Evolutionary conservation across 306 rosid species (phyloP).

Genomic region (Mimosa pudica): DNA sequence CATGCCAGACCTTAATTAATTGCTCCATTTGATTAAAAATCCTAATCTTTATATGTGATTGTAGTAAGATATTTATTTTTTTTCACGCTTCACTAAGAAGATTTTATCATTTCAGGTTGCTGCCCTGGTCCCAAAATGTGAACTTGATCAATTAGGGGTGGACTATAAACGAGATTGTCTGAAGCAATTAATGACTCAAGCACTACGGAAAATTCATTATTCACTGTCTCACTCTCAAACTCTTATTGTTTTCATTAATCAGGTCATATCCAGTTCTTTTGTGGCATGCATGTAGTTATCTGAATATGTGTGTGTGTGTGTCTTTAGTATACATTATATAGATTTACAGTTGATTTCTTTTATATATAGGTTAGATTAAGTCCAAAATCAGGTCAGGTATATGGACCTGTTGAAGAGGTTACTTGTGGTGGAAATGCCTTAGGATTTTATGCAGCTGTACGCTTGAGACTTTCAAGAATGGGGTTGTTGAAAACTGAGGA

Average conservation of each 20-base stretch:
- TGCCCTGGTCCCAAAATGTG: conserved; percentile 81
- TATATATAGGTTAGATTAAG: conserved; percentile 60
- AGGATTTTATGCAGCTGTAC: conserved; percentile 80
- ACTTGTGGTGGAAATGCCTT: conserved; percentile 95
- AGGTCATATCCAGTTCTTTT: conserved; percentile 51
- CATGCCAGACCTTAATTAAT: not conserved
- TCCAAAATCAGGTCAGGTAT: conserved; percentile 45
- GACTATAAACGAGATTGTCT: conserved; percentile 46
- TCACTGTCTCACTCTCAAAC: conserved; percentile 66
- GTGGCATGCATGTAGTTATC: conserved; percentile 13
- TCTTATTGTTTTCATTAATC: conserved; percentile 71
- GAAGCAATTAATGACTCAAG: conserved; percentile 67
- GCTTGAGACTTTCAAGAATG: conserved; percentile 66
- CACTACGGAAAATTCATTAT: conserved; percentile 72
- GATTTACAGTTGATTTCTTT: conserved; percentile 27
- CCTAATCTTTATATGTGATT: conserved; percentile 13
- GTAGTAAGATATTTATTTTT: not conserved
- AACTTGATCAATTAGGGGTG: conserved; percentile 62
- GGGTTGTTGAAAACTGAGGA: conserved; percentile 61
- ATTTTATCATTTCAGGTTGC: conserved; percentile 69
- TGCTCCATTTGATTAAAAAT: conserved; percentile 10
- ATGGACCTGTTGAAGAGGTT: conserved; percentile 62
- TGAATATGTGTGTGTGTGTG: conserved; percentile 14
- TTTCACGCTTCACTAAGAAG: conserved; percentile 9
- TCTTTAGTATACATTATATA: conserved; percentile 10